A percentile compares a stretch with the other conserved stretches of the same genome.
Conservation (phyloP, 108 stramenopile species). For the Pseudonitzschia delicatissima region DNA sequence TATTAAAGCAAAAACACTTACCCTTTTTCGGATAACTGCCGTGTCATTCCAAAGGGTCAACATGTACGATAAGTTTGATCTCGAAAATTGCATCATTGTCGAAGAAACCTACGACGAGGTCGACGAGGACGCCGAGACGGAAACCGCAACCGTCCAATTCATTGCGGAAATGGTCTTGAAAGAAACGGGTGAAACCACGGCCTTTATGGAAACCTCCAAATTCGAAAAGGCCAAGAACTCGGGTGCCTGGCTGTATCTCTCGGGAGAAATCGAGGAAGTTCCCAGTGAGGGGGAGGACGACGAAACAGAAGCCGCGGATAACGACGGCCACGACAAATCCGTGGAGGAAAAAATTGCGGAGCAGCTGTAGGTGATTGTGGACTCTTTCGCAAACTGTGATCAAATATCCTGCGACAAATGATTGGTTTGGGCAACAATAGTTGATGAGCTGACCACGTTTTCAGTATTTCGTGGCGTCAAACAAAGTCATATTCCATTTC, state of each 20-base stretch:
- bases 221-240: constrained; percentile 60
- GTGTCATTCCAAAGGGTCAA: constrained; percentile 28
- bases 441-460: not conserved
- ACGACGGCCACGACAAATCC: not conserved
- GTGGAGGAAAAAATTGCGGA: constrained; percentile 7
- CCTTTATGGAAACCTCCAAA: constrained; percentile 67
- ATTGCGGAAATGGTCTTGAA: constrained; percentile 59
- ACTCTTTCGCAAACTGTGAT: not conserved
- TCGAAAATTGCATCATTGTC: constrained; percentile 53
- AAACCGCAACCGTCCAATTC: constrained; percentile 59
- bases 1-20: too few species aligned
- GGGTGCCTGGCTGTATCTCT: constrained; percentile 68
- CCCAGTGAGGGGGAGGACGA: constrained; percentile 9
- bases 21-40: too few species aligned
- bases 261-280: constrained; percentile 36
- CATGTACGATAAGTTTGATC: constrained; percentile 75
- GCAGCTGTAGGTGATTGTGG: not conserved
- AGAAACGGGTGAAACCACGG: constrained; percentile 62
- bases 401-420: too few species aligned
- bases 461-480: not conserved
- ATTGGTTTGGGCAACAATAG: not conserved
- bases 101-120: constrained; percentile 50
- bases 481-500: too few species aligned
- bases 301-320: not conserved
- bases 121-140: constrained; percentile 24